Conservation (phyloP, 1,139 yeast species). For the Nakaseomyces nivariensis region DNA sequence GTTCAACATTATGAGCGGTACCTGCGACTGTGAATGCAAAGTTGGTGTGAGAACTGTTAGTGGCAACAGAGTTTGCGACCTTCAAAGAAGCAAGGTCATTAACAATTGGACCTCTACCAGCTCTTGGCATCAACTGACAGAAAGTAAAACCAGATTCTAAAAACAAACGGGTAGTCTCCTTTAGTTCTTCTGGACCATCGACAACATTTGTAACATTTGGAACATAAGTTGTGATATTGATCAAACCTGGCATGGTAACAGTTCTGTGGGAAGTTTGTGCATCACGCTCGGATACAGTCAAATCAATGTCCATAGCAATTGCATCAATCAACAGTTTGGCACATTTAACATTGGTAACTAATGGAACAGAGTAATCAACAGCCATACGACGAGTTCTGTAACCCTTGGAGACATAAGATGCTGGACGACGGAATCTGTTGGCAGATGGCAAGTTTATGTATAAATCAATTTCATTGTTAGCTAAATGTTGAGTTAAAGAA, state of each 20-base stretch:
- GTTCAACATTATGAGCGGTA: conserved; percentile 54
- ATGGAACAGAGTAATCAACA: conserved; percentile 94
- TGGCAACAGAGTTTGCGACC: conserved; percentile 50
- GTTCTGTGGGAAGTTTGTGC: conserved; percentile 87
- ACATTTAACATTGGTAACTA: conserved; percentile 94
- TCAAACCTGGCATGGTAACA: conserved; percentile 74
- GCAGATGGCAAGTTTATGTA: conserved; percentile 95
- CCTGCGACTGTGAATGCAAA: conserved; percentile 80
- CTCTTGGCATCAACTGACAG: conserved; percentile 69
- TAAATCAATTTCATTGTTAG: conserved; percentile 90
- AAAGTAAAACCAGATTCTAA: conserved; percentile 85
- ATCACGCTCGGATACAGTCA: conserved; percentile 70
- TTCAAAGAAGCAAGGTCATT: conserved; percentile 56
- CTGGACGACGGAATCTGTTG: conserved; percentile 97
- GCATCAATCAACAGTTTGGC: conserved; percentile 96
- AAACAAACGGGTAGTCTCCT: conserved; percentile 58
- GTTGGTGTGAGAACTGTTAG: conserved; percentile 64
- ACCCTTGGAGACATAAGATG: conserved; percentile 94
- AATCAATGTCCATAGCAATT: conserved; percentile 53
- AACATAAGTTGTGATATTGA: conserved; percentile 71
- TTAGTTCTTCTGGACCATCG: conserved; percentile 43
- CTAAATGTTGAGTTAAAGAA: conserved; percentile 91
- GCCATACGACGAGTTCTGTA: conserved; percentile 99
- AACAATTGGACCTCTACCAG: conserved; percentile 52
- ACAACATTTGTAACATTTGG: conserved; percentile 50